Evolutionary conservation across 805 yeast species (phyloP).

Genomic region (Candida incommunis): DNA sequence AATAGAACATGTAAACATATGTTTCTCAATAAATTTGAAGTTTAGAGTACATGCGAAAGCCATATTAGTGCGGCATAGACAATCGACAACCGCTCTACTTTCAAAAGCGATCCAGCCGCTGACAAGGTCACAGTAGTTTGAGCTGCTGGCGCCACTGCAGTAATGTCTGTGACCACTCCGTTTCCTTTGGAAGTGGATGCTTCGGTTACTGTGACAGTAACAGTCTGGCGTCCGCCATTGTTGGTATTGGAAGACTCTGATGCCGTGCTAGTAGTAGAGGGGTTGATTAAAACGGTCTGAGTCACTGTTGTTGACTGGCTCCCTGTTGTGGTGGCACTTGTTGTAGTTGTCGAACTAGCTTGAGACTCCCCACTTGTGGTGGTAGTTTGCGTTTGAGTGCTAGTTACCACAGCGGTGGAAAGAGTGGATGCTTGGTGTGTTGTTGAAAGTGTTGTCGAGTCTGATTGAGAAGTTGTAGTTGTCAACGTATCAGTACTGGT

Average conservation of each 20-base stretch:
- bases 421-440: background rate
- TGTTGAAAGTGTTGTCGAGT: background rate
- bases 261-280: background rate
- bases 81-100: too few species aligned
- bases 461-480: background rate
- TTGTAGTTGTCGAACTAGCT: background rate
- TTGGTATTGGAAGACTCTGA: background rate
- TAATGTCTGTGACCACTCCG: background rate
- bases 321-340: background rate
- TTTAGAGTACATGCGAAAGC: too few species aligned
- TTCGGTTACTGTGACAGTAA: background rate
- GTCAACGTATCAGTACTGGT: background rate
- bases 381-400: background rate
- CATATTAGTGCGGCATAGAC: too few species aligned
- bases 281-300: background rate
- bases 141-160: background rate
- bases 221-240: background rate
- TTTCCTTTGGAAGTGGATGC: background rate
- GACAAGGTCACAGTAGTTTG: background rate
- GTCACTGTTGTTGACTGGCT: background rate
- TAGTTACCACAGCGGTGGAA: background rate
- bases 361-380: background rate
- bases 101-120: background rate
- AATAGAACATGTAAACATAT: too few species aligned
- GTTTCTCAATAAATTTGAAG: too few species aligned